Conservation (phyloP, 2,329 filamentous ascomycete species). For the Sclerotinia spermophila region DNA sequence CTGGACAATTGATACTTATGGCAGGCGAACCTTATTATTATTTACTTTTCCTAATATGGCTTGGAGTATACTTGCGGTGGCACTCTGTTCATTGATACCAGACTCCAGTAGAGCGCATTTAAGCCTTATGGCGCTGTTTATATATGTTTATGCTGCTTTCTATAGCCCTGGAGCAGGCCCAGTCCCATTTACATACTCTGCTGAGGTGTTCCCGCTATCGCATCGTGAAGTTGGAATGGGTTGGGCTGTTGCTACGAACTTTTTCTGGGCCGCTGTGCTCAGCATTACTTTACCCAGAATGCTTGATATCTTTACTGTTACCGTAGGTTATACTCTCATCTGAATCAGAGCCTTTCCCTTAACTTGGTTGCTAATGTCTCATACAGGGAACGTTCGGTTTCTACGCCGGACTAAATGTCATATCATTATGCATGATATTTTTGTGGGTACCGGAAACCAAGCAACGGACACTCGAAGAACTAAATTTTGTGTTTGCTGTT, state of each 20-base stretch:
- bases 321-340: background rate
- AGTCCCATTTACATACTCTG: conserved; percentile 59
- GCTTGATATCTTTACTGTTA: conserved; percentile 21
- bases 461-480: conserved; percentile 38
- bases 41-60: conserved; percentile 68
- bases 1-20: conserved; percentile 62
- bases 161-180: conserved; percentile 64
- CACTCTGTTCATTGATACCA: conserved; percentile 52
- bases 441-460: conserved; percentile 58
- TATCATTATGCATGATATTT: conserved; percentile 55
- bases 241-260: conserved; percentile 58
- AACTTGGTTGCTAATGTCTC: conserved; percentile 16
- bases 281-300: conserved; percentile 46
- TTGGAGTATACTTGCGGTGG: conserved; percentile 60
- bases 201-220: conserved; percentile 61
- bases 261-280: conserved; percentile 59
- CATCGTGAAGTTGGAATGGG: conserved; percentile 63
- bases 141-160: conserved; percentile 64
- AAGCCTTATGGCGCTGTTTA: conserved; percentile 56
- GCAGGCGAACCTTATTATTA: conserved; percentile 56
- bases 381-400: conserved; percentile 46
- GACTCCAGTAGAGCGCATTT: conserved; percentile 43
- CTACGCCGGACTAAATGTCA: conserved; percentile 53
- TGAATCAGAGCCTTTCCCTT: background rate
- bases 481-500: conserved; percentile 46